Base-by-base conservation (phyloP, 331 rosid species). In the Phaseolus coccineus region DNA sequence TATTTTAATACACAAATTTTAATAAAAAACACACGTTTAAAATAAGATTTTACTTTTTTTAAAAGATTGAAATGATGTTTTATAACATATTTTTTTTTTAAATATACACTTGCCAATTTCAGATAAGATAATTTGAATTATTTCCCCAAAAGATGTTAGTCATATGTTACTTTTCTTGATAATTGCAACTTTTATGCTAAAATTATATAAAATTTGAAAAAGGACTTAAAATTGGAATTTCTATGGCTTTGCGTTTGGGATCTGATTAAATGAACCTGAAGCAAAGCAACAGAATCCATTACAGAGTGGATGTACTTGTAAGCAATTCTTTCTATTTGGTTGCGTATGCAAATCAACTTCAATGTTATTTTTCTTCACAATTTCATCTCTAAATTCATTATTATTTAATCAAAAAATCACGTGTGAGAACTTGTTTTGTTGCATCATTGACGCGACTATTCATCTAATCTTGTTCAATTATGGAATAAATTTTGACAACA, bases 231-330 rank as follows among this genome's bases (percentile, higher is more conserved):
- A 9, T 44, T 4, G 27, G 28, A 66, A 65, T 19, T 28, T 64
- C 2, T 0, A 3, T 75, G 63, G 27, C 44, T 24, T 69, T 71
- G 70, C 71, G 22, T 33, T 57, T 57, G 28, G 62, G 77, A 70
- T 70, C 22, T 14, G 55, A 42, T 79, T 78, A 37, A 33, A 79
- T 69, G 71, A 6, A 69, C 71, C 71, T 58, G 13, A 78, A 79
- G 77, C 72, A 47, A 79, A 79, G 82, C 69, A 78, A 78, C 69
- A 31, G 51, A 69, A 44, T 22, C 7, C 48, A 55, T 7, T 11
- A 27, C 31, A 67, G 58, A 15, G 56, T 39, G 59, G 59, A 77
- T 15, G 47, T 1, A 40, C 58, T 0, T 33, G 4, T 69, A 78
- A 76, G 70, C 76, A 69, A 69, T 42, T 53, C 50, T 53, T 67